Base-by-base conservation (phyloP, 345 rosid species). In the Eucalyptus sp. region DNA sequence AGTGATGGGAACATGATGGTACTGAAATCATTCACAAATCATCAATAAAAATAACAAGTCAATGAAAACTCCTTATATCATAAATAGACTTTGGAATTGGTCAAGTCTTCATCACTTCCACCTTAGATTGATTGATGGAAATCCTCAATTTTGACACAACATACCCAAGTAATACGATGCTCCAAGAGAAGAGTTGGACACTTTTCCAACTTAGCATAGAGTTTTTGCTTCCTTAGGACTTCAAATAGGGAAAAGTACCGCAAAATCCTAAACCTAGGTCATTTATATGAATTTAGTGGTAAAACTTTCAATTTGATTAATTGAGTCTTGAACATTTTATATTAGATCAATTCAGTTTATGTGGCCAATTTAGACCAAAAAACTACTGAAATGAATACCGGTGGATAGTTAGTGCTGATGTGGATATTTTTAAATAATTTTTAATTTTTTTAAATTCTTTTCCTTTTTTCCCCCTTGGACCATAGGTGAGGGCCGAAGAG, bases 361-460 rank as follows among this genome's bases (percentile, higher is more conserved):
- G 10, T 18, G 0, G 1, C 4, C 0, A 52, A 52, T 52, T 7
- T 52, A 7, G 58, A 52, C 7, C 17, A 17, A 51, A 50, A 51
- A 7, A 7, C 7, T 17, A 0, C 0, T 17, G 0, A 17, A 4
- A 0, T 52, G 24, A 1, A 52, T 17, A 9, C 0, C 3, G 0
- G 0, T 2, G 0, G 24, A 17, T 52, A 22, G 2, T 0, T 2
- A 0, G 4, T 52, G 24, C 1, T 0, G 4, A 18, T 0, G 24
- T 52, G 1, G 4, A 52, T 18, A 18, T 52, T 18, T 52, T 52
- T 7, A 52, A 52, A 52, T 52, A 0, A 7, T 18, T 52, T 52
- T 52, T 52, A 3, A 2, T 1, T 16, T 15, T 51, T 6, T 15
- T 7, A 10, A 10, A 1, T 3, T 48, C 4, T 48, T 48, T 48